These are phyloP conservation scores for Curvularia sp. DNA, from an alignment of 2,329 filamentous ascomycete species.

Conservation along the genomic window DNA sequence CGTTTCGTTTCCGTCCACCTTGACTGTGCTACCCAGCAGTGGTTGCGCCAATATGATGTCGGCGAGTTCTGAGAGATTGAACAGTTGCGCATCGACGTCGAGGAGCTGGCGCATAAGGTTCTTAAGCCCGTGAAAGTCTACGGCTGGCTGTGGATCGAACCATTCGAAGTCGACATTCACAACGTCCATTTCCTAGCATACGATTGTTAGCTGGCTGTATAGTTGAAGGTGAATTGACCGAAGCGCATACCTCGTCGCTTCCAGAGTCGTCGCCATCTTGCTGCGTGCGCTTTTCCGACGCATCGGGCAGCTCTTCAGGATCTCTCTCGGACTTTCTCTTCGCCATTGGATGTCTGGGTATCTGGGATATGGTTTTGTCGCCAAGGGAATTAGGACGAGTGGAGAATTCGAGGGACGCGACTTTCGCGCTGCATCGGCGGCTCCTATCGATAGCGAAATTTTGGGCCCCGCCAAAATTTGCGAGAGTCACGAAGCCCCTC, in stretches of 20 bases:
- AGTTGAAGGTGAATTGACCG: conserved; percentile 11
- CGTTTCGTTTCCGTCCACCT: conserved; percentile 92
- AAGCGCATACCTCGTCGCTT: conserved; percentile 47
- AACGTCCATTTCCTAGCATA: conserved; percentile 80
- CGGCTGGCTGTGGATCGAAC: conserved; percentile 89
- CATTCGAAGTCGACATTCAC: conserved; percentile 98
- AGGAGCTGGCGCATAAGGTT: conserved; percentile 88
- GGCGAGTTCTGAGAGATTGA: conserved; percentile 85
- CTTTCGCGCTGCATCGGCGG: conserved; percentile 10
- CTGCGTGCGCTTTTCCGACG: conserved; percentile 39
- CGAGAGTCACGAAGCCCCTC: conserved; percentile 28
- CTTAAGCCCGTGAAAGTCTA: conserved; percentile 96
- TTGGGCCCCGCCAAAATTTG: conserved; percentile 18
- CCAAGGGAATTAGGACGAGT: background rate
- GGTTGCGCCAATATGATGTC: conserved; percentile 88
- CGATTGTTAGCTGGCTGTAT: conserved; percentile 13
- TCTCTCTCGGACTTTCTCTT: conserved; percentile 48
- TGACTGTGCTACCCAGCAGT: conserved; percentile 90
- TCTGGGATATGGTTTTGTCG: background rate
- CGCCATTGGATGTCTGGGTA: conserved; percentile 38
- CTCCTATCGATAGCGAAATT: conserved; percentile 24
- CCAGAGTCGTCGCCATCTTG: conserved; percentile 47
- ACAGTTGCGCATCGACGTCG: conserved; percentile 83
- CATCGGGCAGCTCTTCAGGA: conserved; percentile 48
- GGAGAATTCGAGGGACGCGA: conserved; percentile 13